phyloP scores from a whole-genome alignment of 108 stramenopile species.

The Epithemia pelagica region DNA sequence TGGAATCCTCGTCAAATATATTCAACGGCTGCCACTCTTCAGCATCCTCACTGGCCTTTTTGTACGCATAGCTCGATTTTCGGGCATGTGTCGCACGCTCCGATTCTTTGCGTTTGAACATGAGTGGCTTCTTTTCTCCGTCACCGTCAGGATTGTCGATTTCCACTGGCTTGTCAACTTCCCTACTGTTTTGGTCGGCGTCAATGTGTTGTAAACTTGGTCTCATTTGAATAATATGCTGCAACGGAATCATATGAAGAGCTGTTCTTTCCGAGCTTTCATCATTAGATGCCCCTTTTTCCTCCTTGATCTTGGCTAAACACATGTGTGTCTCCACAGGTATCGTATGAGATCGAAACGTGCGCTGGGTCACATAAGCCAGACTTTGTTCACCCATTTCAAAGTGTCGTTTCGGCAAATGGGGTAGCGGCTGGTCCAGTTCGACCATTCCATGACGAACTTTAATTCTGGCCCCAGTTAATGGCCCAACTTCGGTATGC shows the following conservation, averaged over 20 bases:
- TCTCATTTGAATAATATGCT: constrained; percentile 59
- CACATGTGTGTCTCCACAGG: constrained; percentile 75
- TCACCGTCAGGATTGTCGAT: constrained; percentile 10
- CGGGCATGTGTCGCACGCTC: constrained; percentile 68
- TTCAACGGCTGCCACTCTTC: constrained; percentile 79
- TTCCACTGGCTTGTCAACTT: constrained; percentile 22
- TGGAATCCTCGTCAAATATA: constrained; percentile 16
- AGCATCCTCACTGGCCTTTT: constrained; percentile 70
- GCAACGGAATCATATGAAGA: constrained; percentile 58
- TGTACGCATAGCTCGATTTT: constrained; percentile 72
- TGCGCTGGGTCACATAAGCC: constrained; percentile 31
- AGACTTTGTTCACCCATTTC: background rate
- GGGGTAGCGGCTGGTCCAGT: constrained; percentile 46
- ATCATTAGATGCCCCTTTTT: constrained; percentile 6
- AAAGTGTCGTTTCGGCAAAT: constrained; percentile 7
- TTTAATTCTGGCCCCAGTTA: constrained; percentile 48
- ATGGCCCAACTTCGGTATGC: constrained; percentile 12
- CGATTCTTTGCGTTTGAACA: constrained; percentile 81
- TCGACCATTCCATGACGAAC: constrained; percentile 67
- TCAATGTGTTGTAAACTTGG: constrained; percentile 65
- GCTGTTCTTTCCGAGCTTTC: constrained; percentile 15
- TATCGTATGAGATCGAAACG: constrained; percentile 59
- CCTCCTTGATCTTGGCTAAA: constrained; percentile 51
- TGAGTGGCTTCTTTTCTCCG: constrained; percentile 37
- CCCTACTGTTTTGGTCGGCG: constrained; percentile 36